These are phyloP conservation scores for Stygiomarasmius scandens DNA, from an alignment of 1,284 basidiomycete species.

Conservation along the genomic window DNA sequence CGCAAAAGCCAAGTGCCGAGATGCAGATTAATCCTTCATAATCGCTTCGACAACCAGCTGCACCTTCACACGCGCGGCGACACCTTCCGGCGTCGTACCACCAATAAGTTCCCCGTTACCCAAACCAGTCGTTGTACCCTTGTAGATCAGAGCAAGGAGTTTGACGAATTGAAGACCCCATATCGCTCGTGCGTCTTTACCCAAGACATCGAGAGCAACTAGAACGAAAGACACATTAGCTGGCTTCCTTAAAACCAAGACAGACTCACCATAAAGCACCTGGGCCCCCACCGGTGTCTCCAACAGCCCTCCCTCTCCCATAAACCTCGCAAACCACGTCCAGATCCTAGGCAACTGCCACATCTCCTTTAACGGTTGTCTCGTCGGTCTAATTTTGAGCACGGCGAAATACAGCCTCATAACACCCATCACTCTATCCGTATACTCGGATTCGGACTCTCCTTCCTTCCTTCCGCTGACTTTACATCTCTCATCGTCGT, in stretches of 20 bases:
- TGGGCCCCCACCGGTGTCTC: slow-evolving; percentile 58
- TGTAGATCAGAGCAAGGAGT: slow-evolving; percentile 66
- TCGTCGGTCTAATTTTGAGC: slow-evolving; percentile 43
- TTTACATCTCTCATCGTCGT: slow-evolving; percentile 63
- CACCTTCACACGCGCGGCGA: slow-evolving; percentile 59
- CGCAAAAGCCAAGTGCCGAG: not conserved
- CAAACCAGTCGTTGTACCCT: slow-evolving; percentile 59
- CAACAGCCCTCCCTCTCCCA: slow-evolving; percentile 53
- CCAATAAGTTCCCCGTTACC: slow-evolving; percentile 52
- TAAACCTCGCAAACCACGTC: slow-evolving; percentile 68
- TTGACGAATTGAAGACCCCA: slow-evolving; percentile 86
- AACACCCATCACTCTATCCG: slow-evolving; percentile 78
- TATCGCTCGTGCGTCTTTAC: slow-evolving; percentile 56
- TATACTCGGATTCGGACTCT: slow-evolving; percentile 63
- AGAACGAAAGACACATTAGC: too few species aligned
- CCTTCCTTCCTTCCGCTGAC: slow-evolving; percentile 66
- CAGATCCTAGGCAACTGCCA: slow-evolving; percentile 69
- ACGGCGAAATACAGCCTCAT: slow-evolving; percentile 90
- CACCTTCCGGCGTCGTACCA: slow-evolving; percentile 56
- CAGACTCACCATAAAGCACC: slow-evolving; percentile 66
- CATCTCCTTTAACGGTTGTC: slow-evolving; percentile 46
- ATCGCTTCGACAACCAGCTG: slow-evolving; percentile 69
- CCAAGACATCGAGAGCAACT: slow-evolving; percentile 78
- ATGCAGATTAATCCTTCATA: slow-evolving; percentile 36
- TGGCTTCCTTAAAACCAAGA: too few species aligned